Conservation (phyloP, 805 yeast genomes). For the Saturnispora kantuleensis region DNA sequence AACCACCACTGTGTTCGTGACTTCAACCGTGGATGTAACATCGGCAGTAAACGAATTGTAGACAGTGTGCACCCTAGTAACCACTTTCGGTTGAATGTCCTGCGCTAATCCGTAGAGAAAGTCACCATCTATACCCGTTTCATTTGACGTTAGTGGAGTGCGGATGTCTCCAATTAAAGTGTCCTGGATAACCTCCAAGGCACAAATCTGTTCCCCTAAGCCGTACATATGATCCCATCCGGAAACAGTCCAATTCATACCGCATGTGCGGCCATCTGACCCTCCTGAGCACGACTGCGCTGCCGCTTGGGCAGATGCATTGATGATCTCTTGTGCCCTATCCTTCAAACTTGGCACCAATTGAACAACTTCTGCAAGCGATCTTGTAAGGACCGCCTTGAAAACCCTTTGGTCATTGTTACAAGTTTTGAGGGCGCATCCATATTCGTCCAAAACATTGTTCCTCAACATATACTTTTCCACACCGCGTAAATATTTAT, state of each 20-base stretch:
- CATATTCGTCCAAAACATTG: conserved; percentile 46
- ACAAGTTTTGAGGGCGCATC: conserved; percentile 48
- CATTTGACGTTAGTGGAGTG: conserved; percentile 8
- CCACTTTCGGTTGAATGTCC: background rate
- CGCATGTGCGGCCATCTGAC: conserved; percentile 66
- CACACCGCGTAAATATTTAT: conserved; percentile 30
- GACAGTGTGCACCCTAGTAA: conserved; percentile 3
- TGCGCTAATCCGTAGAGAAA: too few relatives aligned
- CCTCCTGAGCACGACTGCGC: conserved; percentile 70
- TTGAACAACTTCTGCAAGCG: conserved; percentile 14
- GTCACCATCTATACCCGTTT: conserved; percentile 3
- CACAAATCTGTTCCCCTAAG: conserved; percentile 70
- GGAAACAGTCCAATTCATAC: conserved; percentile 48
- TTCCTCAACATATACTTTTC: conserved; percentile 30
- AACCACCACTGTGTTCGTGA: background rate
- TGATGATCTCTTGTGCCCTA: conserved; percentile 25
- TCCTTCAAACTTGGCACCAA: conserved; percentile 41
- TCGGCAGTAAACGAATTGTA: conserved; percentile 6
- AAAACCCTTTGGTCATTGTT: conserved; percentile 73
- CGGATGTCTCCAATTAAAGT: conserved; percentile 34
- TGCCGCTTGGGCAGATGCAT: conserved; percentile 52
- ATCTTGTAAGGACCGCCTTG: conserved; percentile 30
- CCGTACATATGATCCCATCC: conserved; percentile 64
- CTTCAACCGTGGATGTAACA: background rate
- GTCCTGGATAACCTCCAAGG: conserved; percentile 53